Base-by-base conservation (phyloP, 495 filamentous ascomycete genomes). In the Lophiotrema nucula region DNA sequence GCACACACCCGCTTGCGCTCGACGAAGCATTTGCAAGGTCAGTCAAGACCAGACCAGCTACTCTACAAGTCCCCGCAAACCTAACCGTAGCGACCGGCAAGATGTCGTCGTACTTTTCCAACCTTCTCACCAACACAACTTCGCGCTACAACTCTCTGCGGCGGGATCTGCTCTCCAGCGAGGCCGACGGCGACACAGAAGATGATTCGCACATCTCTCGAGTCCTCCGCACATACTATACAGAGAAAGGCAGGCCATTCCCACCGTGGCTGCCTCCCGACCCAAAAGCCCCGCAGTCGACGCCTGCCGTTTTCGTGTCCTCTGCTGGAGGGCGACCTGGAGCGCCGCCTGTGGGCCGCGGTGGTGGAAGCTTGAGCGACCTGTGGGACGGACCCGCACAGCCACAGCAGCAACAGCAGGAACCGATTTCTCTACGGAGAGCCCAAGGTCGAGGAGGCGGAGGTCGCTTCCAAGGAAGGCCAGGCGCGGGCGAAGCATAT, bases 121-220 rank as follows among this genome's bases (percentile, higher is more conserved):
- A 83, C 69, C 77, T 91, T 66, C 82, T 95, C 69, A 88, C 88
- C 38, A 87, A 81, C 56, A 86, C 90, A 11, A 88, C 89, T 51
- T 85, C 85, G 28, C 83, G 86, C 60, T 89, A 95, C 72, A 87
- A 81, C 70, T 86, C 86, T 62, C 81, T 96, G 60, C 88, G 89
- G 56, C 83, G 86, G 31, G 85, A 83, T 26, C 85, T 93, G 70
- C 85, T 91, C 52, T 74, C 79, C 53, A 79, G 84, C 66, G 92
- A 95, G 70, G 80, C 84, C 53, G 92, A 96, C 74, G 88, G 88
- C 59, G 92, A 97, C 67, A 93, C 90, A 54, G 90, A 95, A 74
- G 91, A 96, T 74, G 88, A 93, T 76, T 92, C 90, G 1, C 90
- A 96, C 74, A 85, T 98, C 68, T 92, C 89, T 74, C 88, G 92